These are phyloP conservation scores for Tolypocladium pustulatum DNA, from an alignment of 2,329 filamentous ascomycete species.

Conservation along the genomic window DNA sequence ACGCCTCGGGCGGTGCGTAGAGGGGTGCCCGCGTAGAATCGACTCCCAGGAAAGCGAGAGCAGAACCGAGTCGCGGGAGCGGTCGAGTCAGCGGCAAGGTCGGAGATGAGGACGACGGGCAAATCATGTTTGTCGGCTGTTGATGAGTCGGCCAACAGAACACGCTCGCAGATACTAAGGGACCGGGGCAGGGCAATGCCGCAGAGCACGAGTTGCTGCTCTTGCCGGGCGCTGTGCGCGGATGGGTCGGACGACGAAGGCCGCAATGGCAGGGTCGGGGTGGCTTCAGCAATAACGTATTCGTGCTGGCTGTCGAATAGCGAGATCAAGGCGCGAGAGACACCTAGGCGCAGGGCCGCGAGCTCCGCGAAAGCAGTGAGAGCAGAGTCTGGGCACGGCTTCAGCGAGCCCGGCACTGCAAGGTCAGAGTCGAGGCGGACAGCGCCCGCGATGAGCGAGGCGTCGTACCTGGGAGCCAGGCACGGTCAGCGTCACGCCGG, in stretches of 20 bases:
- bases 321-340: neutral
- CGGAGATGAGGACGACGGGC: neutral
- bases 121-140: neutral
- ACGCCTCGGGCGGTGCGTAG: neutral
- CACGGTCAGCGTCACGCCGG: neutral
- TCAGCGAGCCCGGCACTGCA: neutral
- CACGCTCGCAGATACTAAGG: neutral
- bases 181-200: neutral
- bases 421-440: neutral
- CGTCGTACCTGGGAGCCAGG: neutral
- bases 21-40: neutral
- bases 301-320: neutral
- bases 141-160: neutral
- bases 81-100: neutral
- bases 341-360: neutral
- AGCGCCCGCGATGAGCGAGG: neutral
- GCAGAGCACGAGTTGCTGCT: neutral
- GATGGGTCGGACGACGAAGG: neutral
- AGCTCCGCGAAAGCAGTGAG: neutral
- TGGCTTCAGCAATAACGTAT: neutral
- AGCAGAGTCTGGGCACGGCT: neutral
- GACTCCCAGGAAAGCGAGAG: neutral
- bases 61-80: neutral
- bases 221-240: neutral
- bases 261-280: neutral